phyloP scores from a whole-genome alignment of 1,139 yeast species.

The Diutina pseudorugosa region DNA sequence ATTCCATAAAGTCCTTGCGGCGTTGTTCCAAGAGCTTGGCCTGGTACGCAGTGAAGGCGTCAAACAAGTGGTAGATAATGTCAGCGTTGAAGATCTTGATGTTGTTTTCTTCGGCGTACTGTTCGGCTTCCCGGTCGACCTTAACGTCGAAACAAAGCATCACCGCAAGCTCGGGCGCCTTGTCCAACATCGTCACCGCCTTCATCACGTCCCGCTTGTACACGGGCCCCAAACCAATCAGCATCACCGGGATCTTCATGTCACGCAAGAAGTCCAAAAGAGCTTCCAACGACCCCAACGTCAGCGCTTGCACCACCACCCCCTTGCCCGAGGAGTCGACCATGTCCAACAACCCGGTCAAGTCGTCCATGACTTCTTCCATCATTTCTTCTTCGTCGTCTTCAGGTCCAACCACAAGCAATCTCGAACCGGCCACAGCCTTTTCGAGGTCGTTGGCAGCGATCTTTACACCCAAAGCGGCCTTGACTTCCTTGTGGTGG shows the following conservation, averaged over 20 bases:
- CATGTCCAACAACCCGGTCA: slow-evolving; percentile 87
- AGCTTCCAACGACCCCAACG: slow-evolving; percentile 96
- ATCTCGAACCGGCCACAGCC: slow-evolving; percentile 97
- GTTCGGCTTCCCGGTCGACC: slow-evolving; percentile 96
- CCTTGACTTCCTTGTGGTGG: slow-evolving; percentile 95
- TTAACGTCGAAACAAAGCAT: slow-evolving; percentile 98
- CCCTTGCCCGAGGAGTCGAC: slow-evolving; percentile 93
- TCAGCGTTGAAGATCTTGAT: slow-evolving; percentile 91
- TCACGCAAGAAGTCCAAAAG: slow-evolving; percentile 91
- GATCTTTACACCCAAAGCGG: slow-evolving; percentile 97
- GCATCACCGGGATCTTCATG: slow-evolving; percentile 98
- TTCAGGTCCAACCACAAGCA: slow-evolving; percentile 89
- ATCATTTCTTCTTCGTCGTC: slow-evolving; percentile 95
- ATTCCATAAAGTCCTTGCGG: slow-evolving; percentile 78
- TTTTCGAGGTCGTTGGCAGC: slow-evolving; percentile 96
- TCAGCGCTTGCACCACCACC: slow-evolving; percentile 97
- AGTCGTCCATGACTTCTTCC: slow-evolving; percentile 98
- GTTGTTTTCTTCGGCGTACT: slow-evolving; percentile 88
- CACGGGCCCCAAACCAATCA: slow-evolving; percentile 96
- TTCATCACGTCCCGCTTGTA: slow-evolving; percentile 97
- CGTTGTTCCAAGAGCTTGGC: slow-evolving; percentile 76
- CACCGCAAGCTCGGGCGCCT: slow-evolving; percentile 88
- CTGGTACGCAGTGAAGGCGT: slow-evolving; percentile 89
- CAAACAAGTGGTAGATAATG: slow-evolving; percentile 91
- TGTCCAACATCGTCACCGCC: slow-evolving; percentile 92